Evolutionary conservation across 1,139 yeast species (phyloP).

Genomic region (Sugiyamaella xylanicola): DNA sequence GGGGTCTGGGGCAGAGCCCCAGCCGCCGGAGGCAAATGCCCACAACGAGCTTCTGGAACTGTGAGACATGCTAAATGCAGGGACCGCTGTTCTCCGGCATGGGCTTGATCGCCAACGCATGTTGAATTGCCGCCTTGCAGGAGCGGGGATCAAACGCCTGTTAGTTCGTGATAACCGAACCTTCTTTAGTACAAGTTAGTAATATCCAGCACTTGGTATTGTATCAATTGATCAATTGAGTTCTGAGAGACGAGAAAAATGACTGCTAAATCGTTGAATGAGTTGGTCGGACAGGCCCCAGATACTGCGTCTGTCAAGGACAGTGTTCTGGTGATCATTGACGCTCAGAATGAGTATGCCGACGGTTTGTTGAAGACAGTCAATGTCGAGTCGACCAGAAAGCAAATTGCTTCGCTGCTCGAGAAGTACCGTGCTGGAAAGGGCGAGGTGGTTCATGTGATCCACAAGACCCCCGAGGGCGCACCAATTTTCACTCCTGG

Average conservation of each 20-base stretch:
- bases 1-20: too few relatives aligned
- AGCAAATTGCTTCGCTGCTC: constrained; percentile 12
- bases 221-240: not conserved
- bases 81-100: too few relatives aligned
- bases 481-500: constrained; percentile 20
- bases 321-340: constrained; percentile 12
- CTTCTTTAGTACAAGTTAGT: too few relatives aligned
- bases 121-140: too few relatives aligned
- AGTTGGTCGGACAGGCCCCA: constrained; percentile 12
- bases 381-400: constrained; percentile 7
- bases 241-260: not conserved
- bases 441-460: constrained; percentile 15
- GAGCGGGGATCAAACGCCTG: too few relatives aligned
- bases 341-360: constrained; percentile 21
- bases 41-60: too few relatives aligned
- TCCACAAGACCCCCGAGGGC: constrained; percentile 16
- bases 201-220: too few relatives aligned
- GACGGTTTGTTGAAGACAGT: constrained; percentile 13
- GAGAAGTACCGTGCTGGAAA: constrained; percentile 16
- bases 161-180: too few relatives aligned
- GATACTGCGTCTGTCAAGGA: constrained; percentile 13
- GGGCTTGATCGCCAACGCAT: too few relatives aligned
- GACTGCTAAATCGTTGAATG: constrained; percentile 3
- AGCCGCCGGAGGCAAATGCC: too few relatives aligned
- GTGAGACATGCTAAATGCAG: too few relatives aligned